phyloP scores from a whole-genome alignment of 441 rosid genomes.

The Lepidium campestre region DNA sequence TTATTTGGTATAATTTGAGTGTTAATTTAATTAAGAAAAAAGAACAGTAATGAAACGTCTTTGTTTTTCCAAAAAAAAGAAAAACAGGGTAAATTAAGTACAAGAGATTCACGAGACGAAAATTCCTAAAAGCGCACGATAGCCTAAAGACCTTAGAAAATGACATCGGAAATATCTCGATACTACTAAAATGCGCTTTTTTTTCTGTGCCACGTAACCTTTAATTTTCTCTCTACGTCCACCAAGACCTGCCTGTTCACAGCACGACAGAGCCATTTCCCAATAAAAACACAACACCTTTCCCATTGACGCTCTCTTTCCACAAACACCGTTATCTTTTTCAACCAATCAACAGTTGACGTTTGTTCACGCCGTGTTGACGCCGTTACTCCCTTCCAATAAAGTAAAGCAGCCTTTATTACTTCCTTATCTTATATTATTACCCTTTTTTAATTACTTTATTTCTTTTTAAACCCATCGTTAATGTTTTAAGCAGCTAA shows the following conservation, averaged over 20 bases:
- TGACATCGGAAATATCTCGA: not conserved
- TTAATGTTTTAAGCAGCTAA: too few species aligned
- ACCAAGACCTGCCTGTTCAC: slow-evolving; percentile 29
- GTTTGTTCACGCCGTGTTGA: slow-evolving; percentile 5
- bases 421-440: slow-evolving; percentile 22
- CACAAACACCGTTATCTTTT: slow-evolving; percentile 40
- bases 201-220: slow-evolving; percentile 28
- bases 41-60: slow-evolving; percentile 24
- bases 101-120: slow-evolving; percentile 22
- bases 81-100: slow-evolving; percentile 24
- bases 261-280: slow-evolving; percentile 67
- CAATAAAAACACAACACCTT: slow-evolving; percentile 63
- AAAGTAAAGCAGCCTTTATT: slow-evolving; percentile 40
- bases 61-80: slow-evolving; percentile 26
- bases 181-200: slow-evolving; percentile 5
- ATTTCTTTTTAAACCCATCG: too few species aligned
- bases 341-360: slow-evolving; percentile 15
- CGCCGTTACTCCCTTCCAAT: slow-evolving; percentile 36
- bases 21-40: not conserved
- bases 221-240: not conserved
- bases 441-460: slow-evolving; percentile 30
- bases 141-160: slow-evolving; percentile 1
- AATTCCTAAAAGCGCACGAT: slow-evolving; percentile 1
- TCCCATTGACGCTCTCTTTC: slow-evolving; percentile 38
- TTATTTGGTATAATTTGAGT: not conserved